phyloP scores from a whole-genome alignment of 805 yeast genomes.

The Sugiyamaella chiloensis region DNA sequence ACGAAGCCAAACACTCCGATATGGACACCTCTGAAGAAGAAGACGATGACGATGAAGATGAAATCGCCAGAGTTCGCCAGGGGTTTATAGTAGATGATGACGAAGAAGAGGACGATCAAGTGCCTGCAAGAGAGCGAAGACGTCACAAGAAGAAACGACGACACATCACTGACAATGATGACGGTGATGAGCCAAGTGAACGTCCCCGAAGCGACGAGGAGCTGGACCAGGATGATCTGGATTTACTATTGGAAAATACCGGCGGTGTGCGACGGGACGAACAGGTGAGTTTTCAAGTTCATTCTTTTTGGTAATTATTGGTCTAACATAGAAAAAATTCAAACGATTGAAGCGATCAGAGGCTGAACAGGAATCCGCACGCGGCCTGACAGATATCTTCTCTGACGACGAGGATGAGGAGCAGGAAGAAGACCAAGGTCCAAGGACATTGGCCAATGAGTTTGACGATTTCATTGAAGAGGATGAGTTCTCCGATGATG shows the following conservation, averaged over 20 bases:
- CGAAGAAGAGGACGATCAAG: conserved; percentile 57
- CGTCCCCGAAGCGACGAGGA: conserved; percentile 47
- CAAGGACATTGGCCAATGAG: conserved; percentile 58
- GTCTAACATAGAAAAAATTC: conserved; percentile 42
- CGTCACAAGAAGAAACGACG: conserved; percentile 26
- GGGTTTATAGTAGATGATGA: conserved; percentile 95
- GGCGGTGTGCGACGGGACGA: conserved; percentile 49
- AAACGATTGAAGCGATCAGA: conserved; percentile 79
- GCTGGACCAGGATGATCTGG: conserved; percentile 93
- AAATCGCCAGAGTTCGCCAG: conserved; percentile 70
- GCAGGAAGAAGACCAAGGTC: conserved; percentile 33
- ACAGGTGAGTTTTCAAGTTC: too few relatives aligned
- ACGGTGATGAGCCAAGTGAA: conserved; percentile 13
- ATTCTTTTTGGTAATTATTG: too few relatives aligned
- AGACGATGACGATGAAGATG: conserved; percentile 91
- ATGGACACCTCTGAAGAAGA: conserved; percentile 85
- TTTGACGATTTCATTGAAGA: conserved; percentile 97
- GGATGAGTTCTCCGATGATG: conserved; percentile 91
- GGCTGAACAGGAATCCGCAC: conserved; percentile 15
- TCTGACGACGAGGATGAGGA: conserved; percentile 50
- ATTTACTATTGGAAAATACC: conserved; percentile 82
- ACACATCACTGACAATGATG: conserved; percentile 13
- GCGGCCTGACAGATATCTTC: conserved; percentile 64
- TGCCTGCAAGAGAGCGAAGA: conserved; percentile 18
- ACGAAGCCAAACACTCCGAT: conserved; percentile 30